These are phyloP conservation scores for Choiromyces venosus DNA, from an alignment of 495 filamentous ascomycete genomes.

Conservation along the genomic window DNA sequence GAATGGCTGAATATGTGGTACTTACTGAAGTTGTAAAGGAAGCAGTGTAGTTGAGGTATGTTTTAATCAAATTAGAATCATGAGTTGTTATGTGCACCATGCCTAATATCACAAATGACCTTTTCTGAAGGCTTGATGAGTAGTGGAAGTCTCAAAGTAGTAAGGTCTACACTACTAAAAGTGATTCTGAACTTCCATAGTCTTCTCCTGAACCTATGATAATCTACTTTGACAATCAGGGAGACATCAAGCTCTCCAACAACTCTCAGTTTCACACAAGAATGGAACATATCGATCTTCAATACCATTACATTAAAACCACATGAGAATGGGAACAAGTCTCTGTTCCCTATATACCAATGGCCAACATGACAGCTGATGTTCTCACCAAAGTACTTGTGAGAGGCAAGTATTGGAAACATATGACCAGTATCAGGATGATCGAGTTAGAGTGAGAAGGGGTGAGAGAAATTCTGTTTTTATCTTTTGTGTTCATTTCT, in stretches of 20 bases:
- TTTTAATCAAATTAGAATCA: background rate
- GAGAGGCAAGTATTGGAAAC: background rate
- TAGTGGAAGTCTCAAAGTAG: background rate
- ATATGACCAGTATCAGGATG: no score
- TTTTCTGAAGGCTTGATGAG: background rate
- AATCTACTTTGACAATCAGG: background rate
- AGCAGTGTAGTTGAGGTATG: background rate
- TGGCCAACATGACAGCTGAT: background rate
- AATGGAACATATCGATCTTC: no score
- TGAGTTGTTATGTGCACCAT: background rate
- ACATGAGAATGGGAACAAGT: background rate
- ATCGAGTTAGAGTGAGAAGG: no score
- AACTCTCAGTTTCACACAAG: background rate
- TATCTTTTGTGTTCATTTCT: background rate
- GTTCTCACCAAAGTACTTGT: background rate
- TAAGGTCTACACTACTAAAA: no score
- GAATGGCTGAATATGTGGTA: slow-evolving; percentile 21
- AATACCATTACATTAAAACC: background rate
- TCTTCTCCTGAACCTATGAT: background rate
- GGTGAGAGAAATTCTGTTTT: no score
- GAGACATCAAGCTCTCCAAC: background rate
- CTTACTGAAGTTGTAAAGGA: background rate
- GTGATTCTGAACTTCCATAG: background rate
- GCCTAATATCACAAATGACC: background rate
- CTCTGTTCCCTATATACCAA: background rate